These are phyloP conservation scores for Aspergillus sojae DNA, from an alignment of 2,329 filamentous ascomycete genomes.

Conservation along the genomic window DNA sequence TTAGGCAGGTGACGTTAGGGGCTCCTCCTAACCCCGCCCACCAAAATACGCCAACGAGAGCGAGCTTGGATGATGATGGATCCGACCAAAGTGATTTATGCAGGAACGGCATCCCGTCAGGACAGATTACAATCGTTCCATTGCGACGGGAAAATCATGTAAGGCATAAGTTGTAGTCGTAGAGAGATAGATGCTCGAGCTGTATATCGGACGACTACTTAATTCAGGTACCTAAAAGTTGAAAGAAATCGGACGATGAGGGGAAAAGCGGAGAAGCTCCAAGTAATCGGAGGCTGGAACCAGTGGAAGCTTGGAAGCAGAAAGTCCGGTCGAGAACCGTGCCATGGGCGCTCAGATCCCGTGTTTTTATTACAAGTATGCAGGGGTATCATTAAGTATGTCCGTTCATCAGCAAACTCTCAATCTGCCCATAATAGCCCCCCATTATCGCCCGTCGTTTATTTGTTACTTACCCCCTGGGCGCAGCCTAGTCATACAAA, in stretches of 20 bases:
- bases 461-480: background rate
- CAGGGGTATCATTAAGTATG: background rate
- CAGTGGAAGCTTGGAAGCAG: background rate
- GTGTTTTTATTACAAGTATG: background rate
- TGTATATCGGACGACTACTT: background rate
- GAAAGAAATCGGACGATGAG: background rate
- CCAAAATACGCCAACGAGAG: constrained; percentile 5
- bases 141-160: no score
- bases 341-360: constrained; percentile 2
- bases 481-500: background rate
- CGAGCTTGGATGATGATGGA: background rate
- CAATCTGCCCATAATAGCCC: background rate
- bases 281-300: background rate
- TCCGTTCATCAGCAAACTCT: background rate
- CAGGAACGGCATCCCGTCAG: background rate
- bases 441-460: background rate
- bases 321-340: background rate
- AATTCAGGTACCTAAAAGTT: background rate
- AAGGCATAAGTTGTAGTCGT: background rate
- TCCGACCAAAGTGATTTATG: background rate
- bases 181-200: background rate
- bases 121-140: background rate
- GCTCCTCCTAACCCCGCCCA: constrained; percentile 22
- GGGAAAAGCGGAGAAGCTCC: constrained; percentile 3
- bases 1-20: constrained; percentile 17